Base-by-base conservation (phyloP, 2,329 filamentous ascomycete species). In the Trichophyton rubrum region DNA sequence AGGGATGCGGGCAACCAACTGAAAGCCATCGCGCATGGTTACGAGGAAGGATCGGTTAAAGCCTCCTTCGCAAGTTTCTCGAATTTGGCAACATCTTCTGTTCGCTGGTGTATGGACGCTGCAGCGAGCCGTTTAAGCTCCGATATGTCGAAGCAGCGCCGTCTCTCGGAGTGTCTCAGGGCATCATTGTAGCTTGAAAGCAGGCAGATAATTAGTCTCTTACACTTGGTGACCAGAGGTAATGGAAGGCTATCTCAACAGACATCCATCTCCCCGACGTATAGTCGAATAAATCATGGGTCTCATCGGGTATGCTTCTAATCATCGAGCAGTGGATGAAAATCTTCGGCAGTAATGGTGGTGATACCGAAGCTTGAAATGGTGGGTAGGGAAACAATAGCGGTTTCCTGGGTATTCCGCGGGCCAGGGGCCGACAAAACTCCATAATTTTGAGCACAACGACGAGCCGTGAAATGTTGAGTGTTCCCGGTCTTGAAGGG, bases 161-260 rank as follows among this genome's bases (percentile, higher is more conserved):
- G 38, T 8, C 61, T 47, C 40, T 62, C 61, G 1, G 53, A 3
- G 13, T 13, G 38, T 8, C 61, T 59, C 1, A 47, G n/a, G 5
- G 17, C 8, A 13, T 60, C 59, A 22, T 62, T 61, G 35, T 62
- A 62, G 20, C 20, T 51, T 20, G n/a, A 43, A 38, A 13, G 33
- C 8, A 38, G 33, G 15, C 40, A 43, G n/a, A 43, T n/a, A 43
- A 43, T 43, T 15, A 43, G 40, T 11, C 40, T 43, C 40, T 7
- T 43, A 43, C 40, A 9, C 40, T 43, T 38, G 8, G 33, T 13
- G 5, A n/a, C n/a, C 40, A 5, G n/a, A 7, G n/a, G 40, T 2
- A 13, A 43, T 43, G 40, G 40, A 43, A n/a, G 15, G 40, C 11
- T 8, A 13, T 6, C 40, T 43, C n/a, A 43, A 17, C 40, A 43